These are phyloP conservation scores for Neotropicomus parvogracilis DNA, from an alignment of 1,284 basidiomycete species.

Conservation along the genomic window DNA sequence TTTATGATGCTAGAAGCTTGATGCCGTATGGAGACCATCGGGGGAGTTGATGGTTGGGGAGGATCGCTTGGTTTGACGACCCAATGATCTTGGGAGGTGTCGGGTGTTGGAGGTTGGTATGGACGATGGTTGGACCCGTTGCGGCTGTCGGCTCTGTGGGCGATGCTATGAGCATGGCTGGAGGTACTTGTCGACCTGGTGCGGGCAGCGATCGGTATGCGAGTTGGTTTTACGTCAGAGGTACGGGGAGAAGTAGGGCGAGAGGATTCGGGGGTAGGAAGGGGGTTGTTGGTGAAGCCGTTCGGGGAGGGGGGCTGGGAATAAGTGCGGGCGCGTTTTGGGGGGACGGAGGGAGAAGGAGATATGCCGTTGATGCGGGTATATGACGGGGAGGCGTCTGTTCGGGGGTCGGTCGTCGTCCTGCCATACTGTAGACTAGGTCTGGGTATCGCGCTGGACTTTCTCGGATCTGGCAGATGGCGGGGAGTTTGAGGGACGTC, in stretches of 20 bases:
- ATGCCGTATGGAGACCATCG: conserved; percentile 24
- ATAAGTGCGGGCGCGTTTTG: conserved; percentile 49
- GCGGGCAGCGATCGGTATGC: conserved; percentile 48
- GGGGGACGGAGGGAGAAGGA: conserved; percentile 13
- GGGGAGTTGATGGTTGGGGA: conserved; percentile 16
- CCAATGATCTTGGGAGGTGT: conserved; percentile 28
- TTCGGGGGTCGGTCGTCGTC: conserved; percentile 15
- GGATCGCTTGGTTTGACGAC: conserved; percentile 17
- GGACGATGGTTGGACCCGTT: conserved; percentile 21
- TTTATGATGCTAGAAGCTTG: conserved; percentile 40
- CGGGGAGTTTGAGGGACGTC: conserved; percentile 20
- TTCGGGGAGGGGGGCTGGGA: conserved; percentile 45
- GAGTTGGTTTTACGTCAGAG: conserved; percentile 41
- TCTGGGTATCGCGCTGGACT: conserved; percentile 46
- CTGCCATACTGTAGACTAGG: conserved; percentile 41
- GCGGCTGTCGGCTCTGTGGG: conserved; percentile 29
- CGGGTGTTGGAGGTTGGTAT: conserved; percentile 31
- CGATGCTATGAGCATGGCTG: conserved; percentile 35
- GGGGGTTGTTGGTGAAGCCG: conserved; percentile 28
- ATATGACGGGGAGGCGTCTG: conserved; percentile 20
- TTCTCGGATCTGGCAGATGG: conserved; percentile 27
- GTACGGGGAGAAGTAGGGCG: conserved; percentile 40
- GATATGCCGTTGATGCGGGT: conserved; percentile 24
- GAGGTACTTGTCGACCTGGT: conserved; percentile 42
- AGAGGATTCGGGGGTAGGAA: conserved; percentile 34